A percentile compares a stretch with the other conserved stretches of the same genome.
Evolutionary conservation across 192 early-diverging fungal species (phyloP).

Genomic region (Piromyces finnis): DNA sequence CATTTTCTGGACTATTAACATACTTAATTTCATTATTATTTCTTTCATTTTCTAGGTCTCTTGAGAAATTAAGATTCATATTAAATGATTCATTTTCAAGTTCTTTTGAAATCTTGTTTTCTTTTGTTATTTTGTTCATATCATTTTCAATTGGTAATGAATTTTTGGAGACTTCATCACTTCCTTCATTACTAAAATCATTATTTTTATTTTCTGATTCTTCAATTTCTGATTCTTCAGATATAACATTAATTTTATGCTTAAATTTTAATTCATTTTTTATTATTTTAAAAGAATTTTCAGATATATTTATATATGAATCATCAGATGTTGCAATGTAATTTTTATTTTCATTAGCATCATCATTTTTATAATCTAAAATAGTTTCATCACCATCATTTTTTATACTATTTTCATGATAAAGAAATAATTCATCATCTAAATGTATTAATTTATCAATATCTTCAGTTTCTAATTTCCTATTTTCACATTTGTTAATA

Average conservation of each 20-base stretch:
- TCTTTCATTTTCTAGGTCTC: too few relatives aligned
- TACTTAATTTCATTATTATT: too few relatives aligned
- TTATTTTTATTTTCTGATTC: not conserved
- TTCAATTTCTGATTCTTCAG: not conserved
- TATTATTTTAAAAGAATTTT: not conserved
- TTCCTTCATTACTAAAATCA: not conserved
- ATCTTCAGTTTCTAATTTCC: not conserved
- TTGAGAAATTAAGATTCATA: too few relatives aligned
- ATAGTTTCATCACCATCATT: not conserved
- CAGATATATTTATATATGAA: not conserved
- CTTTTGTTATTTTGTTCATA: too few relatives aligned
- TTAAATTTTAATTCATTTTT: not conserved
- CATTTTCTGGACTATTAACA: too few relatives aligned
- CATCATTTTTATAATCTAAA: not conserved
- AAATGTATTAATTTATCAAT: not conserved
- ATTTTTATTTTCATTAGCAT: not conserved
- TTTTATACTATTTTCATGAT: not conserved
- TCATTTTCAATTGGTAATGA: too few relatives aligned
- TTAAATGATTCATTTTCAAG: too few relatives aligned
- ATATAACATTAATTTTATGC: not conserved
- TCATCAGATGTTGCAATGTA: not conserved
- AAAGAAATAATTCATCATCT: not conserved
- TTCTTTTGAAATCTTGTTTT: too few relatives aligned
- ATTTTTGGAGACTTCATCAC: too few relatives aligned
- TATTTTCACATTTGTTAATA: not conserved